Evolutionary conservation across 129 eudicot genomes (phyloP).

Genomic region (Mikania micrantha): DNA sequence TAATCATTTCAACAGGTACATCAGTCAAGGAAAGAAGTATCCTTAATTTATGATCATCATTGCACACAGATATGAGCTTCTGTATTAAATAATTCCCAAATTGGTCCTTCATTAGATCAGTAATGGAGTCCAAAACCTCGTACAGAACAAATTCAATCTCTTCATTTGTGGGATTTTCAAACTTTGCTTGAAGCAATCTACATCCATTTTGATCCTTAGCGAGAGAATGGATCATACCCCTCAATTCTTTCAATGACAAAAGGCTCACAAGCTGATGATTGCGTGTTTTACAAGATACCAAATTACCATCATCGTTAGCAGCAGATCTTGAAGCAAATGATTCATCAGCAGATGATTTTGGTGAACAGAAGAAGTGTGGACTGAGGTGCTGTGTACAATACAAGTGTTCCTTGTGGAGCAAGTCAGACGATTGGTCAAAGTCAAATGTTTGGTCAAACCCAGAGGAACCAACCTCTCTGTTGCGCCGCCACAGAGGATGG

Average conservation of each 20-base stretch:
- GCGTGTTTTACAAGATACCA: background rate
- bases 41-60: constrained; percentile 60
- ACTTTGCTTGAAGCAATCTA: constrained; percentile 32
- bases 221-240: constrained; percentile 33
- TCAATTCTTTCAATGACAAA: constrained; percentile 30
- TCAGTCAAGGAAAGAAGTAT: constrained; percentile 41
- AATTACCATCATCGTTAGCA: constrained; percentile 1
- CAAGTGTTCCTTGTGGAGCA: constrained; percentile 47
- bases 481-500: constrained; percentile 11
- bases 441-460: constrained; percentile 25
- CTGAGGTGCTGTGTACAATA: constrained; percentile 1
- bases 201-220: constrained; percentile 55
- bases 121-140: constrained; percentile 38
- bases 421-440: constrained; percentile 32
- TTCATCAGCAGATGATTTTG: constrained; percentile 1
- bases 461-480: constrained; percentile 21
- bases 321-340: background rate
- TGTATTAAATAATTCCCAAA: constrained; percentile 48
- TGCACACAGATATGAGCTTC: constrained; percentile 50
- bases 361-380: background rate
- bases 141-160: constrained; percentile 47
- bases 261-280: constrained; percentile 8
- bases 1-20: constrained; percentile 35
- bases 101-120: constrained; percentile 53
- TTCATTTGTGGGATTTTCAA: constrained; percentile 33